These are phyloP conservation scores for Naganishia liquefaciens DNA, from an alignment of 1,284 basidiomycete genomes.

Conservation along the genomic window DNA sequence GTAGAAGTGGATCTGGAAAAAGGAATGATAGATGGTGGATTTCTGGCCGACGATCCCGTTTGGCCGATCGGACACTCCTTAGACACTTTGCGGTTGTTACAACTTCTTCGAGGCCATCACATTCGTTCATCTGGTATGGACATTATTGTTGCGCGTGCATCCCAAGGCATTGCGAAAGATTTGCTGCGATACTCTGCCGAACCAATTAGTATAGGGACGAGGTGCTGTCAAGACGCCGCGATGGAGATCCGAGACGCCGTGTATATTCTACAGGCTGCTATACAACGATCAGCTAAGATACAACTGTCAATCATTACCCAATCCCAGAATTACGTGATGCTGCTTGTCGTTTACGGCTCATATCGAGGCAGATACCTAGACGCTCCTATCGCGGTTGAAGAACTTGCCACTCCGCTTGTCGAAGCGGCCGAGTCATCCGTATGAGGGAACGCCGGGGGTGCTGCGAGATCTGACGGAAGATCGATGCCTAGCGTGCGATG, in stretches of 20 bases:
- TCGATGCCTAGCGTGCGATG: constrained; percentile 25
- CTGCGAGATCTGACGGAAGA: constrained; percentile 36
- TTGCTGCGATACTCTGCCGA: too few species aligned
- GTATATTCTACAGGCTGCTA: background rate
- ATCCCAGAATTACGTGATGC: background rate
- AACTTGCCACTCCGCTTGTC: background rate
- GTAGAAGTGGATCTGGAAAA: background rate
- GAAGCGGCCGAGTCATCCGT: background rate
- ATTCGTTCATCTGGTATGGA: constrained; percentile 5
- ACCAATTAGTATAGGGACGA: too few species aligned
- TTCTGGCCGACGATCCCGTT: background rate
- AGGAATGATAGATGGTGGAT: background rate
- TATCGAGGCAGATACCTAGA: constrained; percentile 40
- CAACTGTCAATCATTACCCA: background rate
- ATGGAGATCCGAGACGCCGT: too few species aligned
- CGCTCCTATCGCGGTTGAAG: constrained; percentile 9
- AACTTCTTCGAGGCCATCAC: background rate
- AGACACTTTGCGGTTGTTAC: background rate
- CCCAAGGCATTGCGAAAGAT: too few species aligned
- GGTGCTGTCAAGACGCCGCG: too few species aligned
- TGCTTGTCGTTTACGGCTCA: constrained; percentile 37
- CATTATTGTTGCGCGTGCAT: background rate
- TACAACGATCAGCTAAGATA: background rate
- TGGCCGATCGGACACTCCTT: background rate
- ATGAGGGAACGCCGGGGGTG: constrained; percentile 17